phyloP scores from a whole-genome alignment of 1,284 basidiomycete species.

The Gastroboletus turbinatus region DNA sequence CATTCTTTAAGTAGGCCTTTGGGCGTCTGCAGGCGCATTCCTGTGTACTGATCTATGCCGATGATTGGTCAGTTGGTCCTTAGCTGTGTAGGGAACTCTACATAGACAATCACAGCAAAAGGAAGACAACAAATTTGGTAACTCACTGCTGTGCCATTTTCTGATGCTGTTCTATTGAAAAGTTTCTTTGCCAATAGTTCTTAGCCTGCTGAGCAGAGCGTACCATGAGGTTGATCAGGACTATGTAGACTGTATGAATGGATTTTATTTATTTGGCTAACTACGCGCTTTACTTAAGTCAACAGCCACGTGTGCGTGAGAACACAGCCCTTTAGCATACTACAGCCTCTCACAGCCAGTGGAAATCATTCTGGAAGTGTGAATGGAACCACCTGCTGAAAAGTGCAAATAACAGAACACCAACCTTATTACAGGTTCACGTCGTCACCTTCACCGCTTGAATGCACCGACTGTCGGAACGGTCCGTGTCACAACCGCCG shows the following conservation, averaged over 20 bases:
- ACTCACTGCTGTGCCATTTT: background rate
- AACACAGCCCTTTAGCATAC: too few relatives aligned
- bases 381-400: background rate
- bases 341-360: background rate
- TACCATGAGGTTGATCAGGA: too few relatives aligned
- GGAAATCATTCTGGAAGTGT: background rate
- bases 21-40: background rate
- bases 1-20: conserved; percentile 4
- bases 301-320: too few relatives aligned
- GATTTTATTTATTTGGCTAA: too few relatives aligned
- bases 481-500: too few relatives aligned
- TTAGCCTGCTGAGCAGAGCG: too few relatives aligned
- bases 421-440: background rate
- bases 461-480: background rate
- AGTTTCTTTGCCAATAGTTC: background rate
- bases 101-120: background rate
- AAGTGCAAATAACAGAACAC: background rate
- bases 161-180: background rate
- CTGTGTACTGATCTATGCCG: background rate
- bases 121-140: background rate
- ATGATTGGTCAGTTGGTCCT: background rate
- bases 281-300: too few relatives aligned
- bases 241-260: too few relatives aligned
- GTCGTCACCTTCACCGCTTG: background rate
- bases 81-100: background rate